Conservation (phyloP, 805 yeast species). For the Candida lessepsii region DNA sequence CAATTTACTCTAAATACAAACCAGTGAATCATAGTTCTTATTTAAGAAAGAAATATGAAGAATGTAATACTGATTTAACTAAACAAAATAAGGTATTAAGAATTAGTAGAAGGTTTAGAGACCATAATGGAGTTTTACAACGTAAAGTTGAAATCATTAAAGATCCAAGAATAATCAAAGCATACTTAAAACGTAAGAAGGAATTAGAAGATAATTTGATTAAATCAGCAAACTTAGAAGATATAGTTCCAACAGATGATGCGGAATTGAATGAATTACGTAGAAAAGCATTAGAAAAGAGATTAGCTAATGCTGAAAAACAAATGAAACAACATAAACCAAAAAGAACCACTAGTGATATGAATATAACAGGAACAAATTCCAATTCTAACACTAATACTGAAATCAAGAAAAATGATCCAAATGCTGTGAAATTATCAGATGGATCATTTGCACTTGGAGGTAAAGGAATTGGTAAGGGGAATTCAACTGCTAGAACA, state of each 20-base stretch:
- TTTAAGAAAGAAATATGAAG: constrained; percentile 32
- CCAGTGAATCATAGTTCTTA: constrained; percentile 33
- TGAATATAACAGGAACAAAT: background rate
- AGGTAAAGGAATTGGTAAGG: constrained; percentile 73
- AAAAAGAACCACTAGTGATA: constrained; percentile 21
- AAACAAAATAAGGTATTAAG: constrained; percentile 31
- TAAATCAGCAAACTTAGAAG: constrained; percentile 66
- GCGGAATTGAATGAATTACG: constrained; percentile 78
- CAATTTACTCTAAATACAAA: constrained; percentile 37
- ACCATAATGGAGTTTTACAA: constrained; percentile 82
- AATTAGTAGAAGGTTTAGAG: constrained; percentile 78
- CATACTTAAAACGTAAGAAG: constrained; percentile 73
- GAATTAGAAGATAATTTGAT: constrained; percentile 54
- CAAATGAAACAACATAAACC: constrained; percentile 43
- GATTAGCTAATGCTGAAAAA: constrained; percentile 77
- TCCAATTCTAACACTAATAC: background rate
- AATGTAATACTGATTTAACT: constrained; percentile 34
- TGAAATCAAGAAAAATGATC: constrained; percentile 26
- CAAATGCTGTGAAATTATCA: constrained; percentile 43
- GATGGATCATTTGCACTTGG: constrained; percentile 47
- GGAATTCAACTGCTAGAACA: constrained; percentile 70
- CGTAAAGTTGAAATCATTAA: constrained; percentile 73
- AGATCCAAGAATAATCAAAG: constrained; percentile 84
- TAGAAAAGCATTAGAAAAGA: constrained; percentile 74
- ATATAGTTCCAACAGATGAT: constrained; percentile 74